Conservation (phyloP, 73 alveolate species). For the Paramecium biaurelia region DNA sequence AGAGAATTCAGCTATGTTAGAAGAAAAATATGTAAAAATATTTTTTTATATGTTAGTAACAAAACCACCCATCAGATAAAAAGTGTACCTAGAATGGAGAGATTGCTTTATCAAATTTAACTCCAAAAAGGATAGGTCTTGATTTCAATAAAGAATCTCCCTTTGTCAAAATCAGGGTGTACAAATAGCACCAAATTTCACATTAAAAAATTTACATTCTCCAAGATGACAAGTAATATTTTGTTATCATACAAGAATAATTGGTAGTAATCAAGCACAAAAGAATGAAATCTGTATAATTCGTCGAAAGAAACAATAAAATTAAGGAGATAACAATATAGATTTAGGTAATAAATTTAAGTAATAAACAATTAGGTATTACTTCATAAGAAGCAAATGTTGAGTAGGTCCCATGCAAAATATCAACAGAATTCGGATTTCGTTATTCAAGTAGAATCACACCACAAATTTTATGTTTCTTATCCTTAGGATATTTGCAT, state of each 20-base stretch:
- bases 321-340: neutral
- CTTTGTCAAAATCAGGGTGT: neutral
- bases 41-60: neutral
- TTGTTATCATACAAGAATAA: neutral
- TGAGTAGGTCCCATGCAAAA: neutral
- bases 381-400: neutral
- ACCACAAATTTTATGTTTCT: neutral
- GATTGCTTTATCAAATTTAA: neutral
- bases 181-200: neutral
- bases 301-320: neutral
- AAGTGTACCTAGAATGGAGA: neutral
- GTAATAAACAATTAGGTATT: neutral
- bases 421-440: constrained; percentile 5
- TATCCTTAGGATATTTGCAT: neutral
- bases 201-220: neutral
- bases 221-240: neutral
- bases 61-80: neutral
- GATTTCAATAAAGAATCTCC: neutral
- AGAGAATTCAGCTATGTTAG: neutral
- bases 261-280: neutral
- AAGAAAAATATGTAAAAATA: neutral
- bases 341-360: neutral
- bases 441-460: neutral
- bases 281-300: neutral
- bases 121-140: neutral